Conservation (phyloP, 306 rosid genomes). For the Parietaria judaica region DNA sequence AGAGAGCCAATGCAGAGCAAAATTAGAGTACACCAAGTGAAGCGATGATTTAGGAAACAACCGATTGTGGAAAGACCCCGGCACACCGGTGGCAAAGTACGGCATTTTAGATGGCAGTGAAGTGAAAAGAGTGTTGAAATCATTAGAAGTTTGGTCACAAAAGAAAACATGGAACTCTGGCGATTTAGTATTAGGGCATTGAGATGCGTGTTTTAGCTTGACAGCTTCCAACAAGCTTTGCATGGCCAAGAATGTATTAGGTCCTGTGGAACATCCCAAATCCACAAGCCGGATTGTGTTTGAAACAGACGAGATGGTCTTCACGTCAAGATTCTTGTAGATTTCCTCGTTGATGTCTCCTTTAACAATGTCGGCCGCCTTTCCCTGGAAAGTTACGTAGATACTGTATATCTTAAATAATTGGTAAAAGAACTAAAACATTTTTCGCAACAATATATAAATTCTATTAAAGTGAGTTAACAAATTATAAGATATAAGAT, state of each 20-base stretch:
- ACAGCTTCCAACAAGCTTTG: slow-evolving; percentile 15
- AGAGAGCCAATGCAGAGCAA: slow-evolving; percentile 9
- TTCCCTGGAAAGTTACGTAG: no score
- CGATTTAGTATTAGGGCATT: not conserved
- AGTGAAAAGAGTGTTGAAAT: slow-evolving; percentile 15
- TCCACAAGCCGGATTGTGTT: slow-evolving; percentile 5
- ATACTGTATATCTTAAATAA: no score
- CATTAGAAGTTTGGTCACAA: slow-evolving; percentile 4
- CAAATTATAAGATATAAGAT: no score
- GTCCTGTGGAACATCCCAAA: slow-evolving; percentile 26
- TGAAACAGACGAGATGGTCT: not conserved
- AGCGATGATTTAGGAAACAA: slow-evolving; percentile 6
- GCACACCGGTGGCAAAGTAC: slow-evolving; percentile 7
- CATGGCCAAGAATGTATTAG: slow-evolving; percentile 7
- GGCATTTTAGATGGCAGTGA: not conserved
- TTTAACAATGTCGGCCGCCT: no score
- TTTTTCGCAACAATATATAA: no score
- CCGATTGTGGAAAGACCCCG: slow-evolving; percentile 12
- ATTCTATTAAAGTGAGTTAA: no score
- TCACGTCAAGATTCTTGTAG: slow-evolving; percentile 6
- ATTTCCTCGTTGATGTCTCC: slow-evolving; percentile 6
- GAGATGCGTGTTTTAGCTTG: not conserved
- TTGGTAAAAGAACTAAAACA: no score
- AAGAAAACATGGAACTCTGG: slow-evolving; percentile 25
- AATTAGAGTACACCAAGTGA: slow-evolving; percentile 6